Evolutionary conservation across 108 stramenopile genomes (phyloP).

Genomic region (Cyclotella cryptica): DNA sequence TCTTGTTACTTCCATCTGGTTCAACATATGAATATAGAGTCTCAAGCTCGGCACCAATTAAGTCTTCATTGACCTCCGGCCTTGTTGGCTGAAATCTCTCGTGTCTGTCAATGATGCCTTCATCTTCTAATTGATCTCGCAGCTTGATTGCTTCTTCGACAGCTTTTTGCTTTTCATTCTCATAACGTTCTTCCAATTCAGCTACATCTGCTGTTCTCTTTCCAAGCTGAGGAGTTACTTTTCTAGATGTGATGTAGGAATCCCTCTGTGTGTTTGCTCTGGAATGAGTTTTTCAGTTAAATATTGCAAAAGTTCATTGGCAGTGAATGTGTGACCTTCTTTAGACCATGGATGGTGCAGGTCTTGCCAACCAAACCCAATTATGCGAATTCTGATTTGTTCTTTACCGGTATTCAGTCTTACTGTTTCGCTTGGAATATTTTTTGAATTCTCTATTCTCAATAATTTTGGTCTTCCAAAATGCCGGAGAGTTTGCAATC

Average conservation of each 20-base stretch:
- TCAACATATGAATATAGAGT: too few relatives aligned
- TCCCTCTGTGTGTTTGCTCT: neutral
- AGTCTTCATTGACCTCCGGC: too few relatives aligned
- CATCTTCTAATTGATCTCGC: neutral
- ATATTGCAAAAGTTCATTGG: too few relatives aligned
- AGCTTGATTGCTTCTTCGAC: neutral
- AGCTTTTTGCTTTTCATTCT: neutral
- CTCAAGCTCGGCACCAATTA: too few relatives aligned
- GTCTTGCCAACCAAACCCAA: too few relatives aligned
- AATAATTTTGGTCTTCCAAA: neutral
- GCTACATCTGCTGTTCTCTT: neutral
- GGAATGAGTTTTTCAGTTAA: neutral
- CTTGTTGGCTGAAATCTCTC: constrained; percentile 1
- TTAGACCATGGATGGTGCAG: too few relatives aligned
- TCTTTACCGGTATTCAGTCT: too few relatives aligned
- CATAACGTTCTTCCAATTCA: neutral
- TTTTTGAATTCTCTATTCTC: neutral
- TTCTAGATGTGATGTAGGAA: constrained; percentile 1
- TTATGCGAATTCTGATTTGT: too few relatives aligned
- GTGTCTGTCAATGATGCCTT: neutral
- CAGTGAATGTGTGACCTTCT: too few relatives aligned
- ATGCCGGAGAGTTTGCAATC: neutral
- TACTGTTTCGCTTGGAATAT: neutral
- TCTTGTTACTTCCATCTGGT: too few relatives aligned
- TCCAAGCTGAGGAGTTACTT: constrained; percentile 1